These are phyloP conservation scores for Chenopodium album DNA, from an alignment of 148 eudicot species.

Conservation along the genomic window DNA sequence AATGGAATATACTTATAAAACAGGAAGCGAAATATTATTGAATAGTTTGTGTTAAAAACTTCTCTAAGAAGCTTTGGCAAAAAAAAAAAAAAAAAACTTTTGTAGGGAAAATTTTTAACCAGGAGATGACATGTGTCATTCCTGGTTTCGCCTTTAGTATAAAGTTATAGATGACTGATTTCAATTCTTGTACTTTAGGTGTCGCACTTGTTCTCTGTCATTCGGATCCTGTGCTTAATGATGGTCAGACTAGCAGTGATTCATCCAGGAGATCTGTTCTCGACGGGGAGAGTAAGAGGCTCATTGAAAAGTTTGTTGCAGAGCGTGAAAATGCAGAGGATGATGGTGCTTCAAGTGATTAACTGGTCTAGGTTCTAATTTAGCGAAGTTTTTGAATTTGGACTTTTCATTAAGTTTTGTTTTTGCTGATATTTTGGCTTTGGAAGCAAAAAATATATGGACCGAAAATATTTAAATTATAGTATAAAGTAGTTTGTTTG, in stretches of 20 bases:
- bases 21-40: too few relatives aligned
- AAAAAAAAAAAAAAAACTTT: too few relatives aligned
- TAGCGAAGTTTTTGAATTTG: neutral
- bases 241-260: conserved; percentile 66
- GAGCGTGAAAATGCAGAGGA: conserved; percentile 68
- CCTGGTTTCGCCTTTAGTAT: too few relatives aligned
- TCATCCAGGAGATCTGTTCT: conserved; percentile 61
- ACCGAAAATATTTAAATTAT: neutral
- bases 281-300: conserved; percentile 64
- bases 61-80: too few relatives aligned
- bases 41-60: too few relatives aligned
- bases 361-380: neutral
- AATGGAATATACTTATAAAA: too few relatives aligned
- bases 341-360: conserved; percentile 79
- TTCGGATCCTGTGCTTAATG: conserved; percentile 87
- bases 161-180: neutral
- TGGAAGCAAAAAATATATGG: neutral
- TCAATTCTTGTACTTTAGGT: conserved; percentile 35
- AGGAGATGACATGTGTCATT: too few relatives aligned
- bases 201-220: conserved; percentile 87
- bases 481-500: neutral
- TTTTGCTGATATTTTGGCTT: too few relatives aligned
- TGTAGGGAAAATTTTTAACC: too few relatives aligned
- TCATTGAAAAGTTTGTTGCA: conserved; percentile 62
- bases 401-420: neutral